phyloP scores from a whole-genome alignment of 371 early-diverging fungal species.

The Apophysomyces sp. region DNA sequence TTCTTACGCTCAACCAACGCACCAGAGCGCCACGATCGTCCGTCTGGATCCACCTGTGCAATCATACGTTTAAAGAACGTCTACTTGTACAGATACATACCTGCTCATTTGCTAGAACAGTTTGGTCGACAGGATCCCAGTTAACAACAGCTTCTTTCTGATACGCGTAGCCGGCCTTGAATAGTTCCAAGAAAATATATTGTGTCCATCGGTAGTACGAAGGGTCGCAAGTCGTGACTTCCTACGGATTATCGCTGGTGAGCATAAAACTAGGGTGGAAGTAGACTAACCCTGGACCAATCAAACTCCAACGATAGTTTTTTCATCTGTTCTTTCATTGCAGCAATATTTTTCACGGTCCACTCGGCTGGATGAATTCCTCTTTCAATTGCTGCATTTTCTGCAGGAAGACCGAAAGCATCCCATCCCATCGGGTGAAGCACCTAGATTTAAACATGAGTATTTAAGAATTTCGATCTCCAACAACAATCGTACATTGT shows the following conservation, averaged over 20 bases:
- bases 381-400: conserved; percentile 96
- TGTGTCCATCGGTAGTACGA: conserved; percentile 94
- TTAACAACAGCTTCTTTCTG: conserved; percentile 90
- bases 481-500: conserved; percentile 41
- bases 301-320: conserved; percentile 81
- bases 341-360: conserved; percentile 78
- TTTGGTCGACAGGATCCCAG: conserved; percentile 96
- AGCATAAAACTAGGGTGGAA: background rate
- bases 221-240: conserved; percentile 84
- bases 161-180: conserved; percentile 80
- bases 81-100: conserved; percentile 24
- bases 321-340: conserved; percentile 82
- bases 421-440: conserved; percentile 99
- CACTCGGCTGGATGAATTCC: conserved; percentile 80
- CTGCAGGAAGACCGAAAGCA: conserved; percentile 98
- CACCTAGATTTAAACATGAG: conserved; percentile 39
- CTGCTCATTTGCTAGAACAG: conserved; percentile 96
- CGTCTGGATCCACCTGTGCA: conserved; percentile 78
- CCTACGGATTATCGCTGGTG: conserved; percentile 39
- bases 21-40: conserved; percentile 91
- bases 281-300: conserved; percentile 73
- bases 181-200: conserved; percentile 77
- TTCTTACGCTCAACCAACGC: conserved; percentile 88
- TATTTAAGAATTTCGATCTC: background rate
- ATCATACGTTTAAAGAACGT: background rate